phyloP scores from a whole-genome alignment of 1,284 basidiomycete genomes.

The Xerocomus amazonicus region DNA sequence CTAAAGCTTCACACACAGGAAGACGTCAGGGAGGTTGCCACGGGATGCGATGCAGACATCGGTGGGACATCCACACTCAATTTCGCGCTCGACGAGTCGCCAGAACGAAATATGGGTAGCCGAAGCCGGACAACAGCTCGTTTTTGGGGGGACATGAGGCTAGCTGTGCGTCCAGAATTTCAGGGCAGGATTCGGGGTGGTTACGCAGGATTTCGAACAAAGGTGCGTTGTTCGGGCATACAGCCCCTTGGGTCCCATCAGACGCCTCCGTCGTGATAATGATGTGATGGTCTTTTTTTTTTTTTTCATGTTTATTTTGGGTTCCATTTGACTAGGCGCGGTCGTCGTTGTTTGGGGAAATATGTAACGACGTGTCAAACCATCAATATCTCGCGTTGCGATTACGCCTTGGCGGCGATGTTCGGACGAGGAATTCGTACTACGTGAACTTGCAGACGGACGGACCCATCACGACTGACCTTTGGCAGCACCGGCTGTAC shows the following conservation, averaged over 20 bases:
- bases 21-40: conserved; percentile 61
- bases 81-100: conserved; percentile 56
- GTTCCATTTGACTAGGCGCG: conserved; percentile 40
- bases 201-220: conserved; percentile 84
- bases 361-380: conserved; percentile 76
- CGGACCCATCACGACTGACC: conserved; percentile 71
- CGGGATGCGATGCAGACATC: conserved; percentile 81
- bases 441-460: conserved; percentile 89
- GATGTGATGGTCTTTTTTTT: not conserved
- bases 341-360: conserved; percentile 76
- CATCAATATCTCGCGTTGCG: conserved; percentile 79
- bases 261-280: not conserved
- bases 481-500: conserved; percentile 88
- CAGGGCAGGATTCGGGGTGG: conserved; percentile 65
- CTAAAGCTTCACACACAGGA: conserved; percentile 58
- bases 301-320: not conserved
- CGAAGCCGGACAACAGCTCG: conserved; percentile 48
- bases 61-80: conserved; percentile 79
- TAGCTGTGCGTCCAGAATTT: conserved; percentile 58
- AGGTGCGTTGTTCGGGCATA: conserved; percentile 40
- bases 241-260: not conserved
- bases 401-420: conserved; percentile 67
- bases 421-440: conserved; percentile 70
- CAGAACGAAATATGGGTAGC: conserved; percentile 39
- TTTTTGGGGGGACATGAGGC: conserved; percentile 75